These are phyloP conservation scores for Capsicum chinense DNA, from an alignment of 257 asterid species.

Conservation along the genomic window DNA sequence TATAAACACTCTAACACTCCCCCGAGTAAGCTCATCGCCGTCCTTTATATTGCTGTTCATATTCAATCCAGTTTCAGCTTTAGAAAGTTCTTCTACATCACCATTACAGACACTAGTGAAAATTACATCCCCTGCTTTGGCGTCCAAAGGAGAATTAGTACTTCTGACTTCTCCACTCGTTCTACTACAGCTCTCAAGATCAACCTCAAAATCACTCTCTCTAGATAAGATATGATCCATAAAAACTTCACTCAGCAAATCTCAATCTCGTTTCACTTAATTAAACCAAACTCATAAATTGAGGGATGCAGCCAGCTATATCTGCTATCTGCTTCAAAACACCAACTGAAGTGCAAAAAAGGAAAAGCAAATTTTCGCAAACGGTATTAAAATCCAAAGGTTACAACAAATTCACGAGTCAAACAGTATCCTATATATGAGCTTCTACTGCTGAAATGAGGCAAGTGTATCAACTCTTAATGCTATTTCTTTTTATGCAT, in stretches of 20 bases:
- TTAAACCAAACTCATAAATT: slow-evolving; percentile 15
- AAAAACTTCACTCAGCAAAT: slow-evolving; percentile 21
- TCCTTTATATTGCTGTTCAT: not conserved
- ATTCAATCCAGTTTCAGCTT: slow-evolving; percentile 37
- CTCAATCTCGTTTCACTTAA: slow-evolving; percentile 13
- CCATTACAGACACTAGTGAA: slow-evolving; percentile 31
- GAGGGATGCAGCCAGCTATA: not conserved
- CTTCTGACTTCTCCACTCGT: slow-evolving; percentile 41
- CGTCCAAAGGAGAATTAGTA: slow-evolving; percentile 36
- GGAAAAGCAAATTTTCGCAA: not conserved
- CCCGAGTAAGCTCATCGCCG: slow-evolving; percentile 38
- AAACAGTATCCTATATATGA: not conserved
- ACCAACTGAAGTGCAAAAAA: not conserved
- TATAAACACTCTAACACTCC: slow-evolving; percentile 35
- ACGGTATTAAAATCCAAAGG: not conserved
- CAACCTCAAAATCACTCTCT: slow-evolving; percentile 52
- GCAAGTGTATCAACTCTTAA: slow-evolving; percentile 17
- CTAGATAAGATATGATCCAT: slow-evolving; percentile 48
- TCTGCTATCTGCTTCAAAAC: slow-evolving; percentile 16
- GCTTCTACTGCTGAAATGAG: not conserved
- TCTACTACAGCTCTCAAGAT: slow-evolving; percentile 48
- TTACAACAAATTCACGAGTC: not conserved
- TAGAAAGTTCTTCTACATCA: slow-evolving; percentile 34
- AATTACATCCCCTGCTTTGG: slow-evolving; percentile 29
- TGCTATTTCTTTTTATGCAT: not conserved